Evolutionary conservation across 441 rosid species (phyloP).

Genomic region (Breynia disticha): DNA sequence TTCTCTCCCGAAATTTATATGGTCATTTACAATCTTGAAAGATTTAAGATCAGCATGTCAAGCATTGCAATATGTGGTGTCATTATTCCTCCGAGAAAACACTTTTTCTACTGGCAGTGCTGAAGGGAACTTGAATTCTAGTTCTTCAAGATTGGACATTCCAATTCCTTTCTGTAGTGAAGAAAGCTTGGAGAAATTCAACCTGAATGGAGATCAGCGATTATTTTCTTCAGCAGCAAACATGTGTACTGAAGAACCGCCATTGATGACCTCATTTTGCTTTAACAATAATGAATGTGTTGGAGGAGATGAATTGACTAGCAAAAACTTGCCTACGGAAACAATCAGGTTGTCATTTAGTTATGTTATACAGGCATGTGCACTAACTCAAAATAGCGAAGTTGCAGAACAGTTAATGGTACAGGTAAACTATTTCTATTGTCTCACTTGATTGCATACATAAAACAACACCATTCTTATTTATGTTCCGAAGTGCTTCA

Average conservation of each 20-base stretch:
- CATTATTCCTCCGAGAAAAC: slow-evolving; percentile 32
- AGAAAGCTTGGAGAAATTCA: slow-evolving; percentile 25
- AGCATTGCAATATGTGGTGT: slow-evolving; percentile 68
- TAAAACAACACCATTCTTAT: background rate
- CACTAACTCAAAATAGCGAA: slow-evolving; percentile 33
- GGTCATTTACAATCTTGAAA: slow-evolving; percentile 57
- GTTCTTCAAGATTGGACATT: slow-evolving; percentile 50
- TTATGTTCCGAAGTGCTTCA: background rate
- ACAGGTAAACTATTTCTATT: slow-evolving; percentile 45
- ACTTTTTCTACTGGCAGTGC: slow-evolving; percentile 16
- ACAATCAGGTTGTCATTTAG: slow-evolving; percentile 51
- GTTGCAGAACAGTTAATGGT: slow-evolving; percentile 64
- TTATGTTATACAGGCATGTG: slow-evolving; percentile 61
- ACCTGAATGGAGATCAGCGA: slow-evolving; percentile 23
- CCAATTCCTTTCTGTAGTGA: slow-evolving; percentile 50
- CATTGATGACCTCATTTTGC: slow-evolving; percentile 13
- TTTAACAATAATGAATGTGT: slow-evolving; percentile 16
- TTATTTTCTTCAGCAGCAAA: slow-evolving; percentile 17
- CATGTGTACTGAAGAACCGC: slow-evolving; percentile 14
- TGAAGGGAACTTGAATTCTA: slow-evolving; percentile 25
- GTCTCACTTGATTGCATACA: background rate
- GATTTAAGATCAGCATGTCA: slow-evolving; percentile 65
- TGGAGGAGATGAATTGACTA: slow-evolving; percentile 16
- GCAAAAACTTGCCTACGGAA: slow-evolving; percentile 19
- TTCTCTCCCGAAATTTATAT: slow-evolving; percentile 43